Evolutionary conservation across 345 rosid species (phyloP), one percentile per base, ranked within the genome.

Genomic region (Arabidopsis suecica): DNA sequence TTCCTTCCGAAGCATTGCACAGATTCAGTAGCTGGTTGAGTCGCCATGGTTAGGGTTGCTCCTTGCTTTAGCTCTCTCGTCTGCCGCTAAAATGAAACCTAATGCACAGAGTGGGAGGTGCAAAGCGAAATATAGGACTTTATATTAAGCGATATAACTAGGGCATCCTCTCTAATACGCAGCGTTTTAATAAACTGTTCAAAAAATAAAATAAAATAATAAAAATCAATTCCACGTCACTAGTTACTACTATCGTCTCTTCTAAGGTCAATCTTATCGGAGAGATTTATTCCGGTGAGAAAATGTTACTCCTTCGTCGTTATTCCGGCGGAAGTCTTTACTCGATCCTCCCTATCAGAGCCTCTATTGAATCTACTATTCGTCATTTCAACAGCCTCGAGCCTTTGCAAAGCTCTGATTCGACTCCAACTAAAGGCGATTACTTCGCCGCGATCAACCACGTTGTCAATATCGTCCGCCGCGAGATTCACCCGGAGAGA

Each of bases 1-100:
- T 91, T 91, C 66, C 93, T 83, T 18, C 95, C 95, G 30, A 87
- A 91, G 80, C 97, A 89, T 68, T 89, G 95, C 0, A 91, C 97
- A 0, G 92, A 85, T 67, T 84, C 57, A 0, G 11, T n/a, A 1
- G 78, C 69, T 42, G 48, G 25, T 78, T 72, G 61, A 2, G 78
- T 72, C 73, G 81, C 81, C 81, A 78, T 66, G 67, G 3, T 65
- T 65, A 56, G 38, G 8, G 20, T 7, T 58, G 58, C 65, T 44
- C 30, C 32, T 76, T 47, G 3, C 50, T 36, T n/a, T n/a, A 12
- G 13, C 13, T 33, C 38, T 20, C 16, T 44, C 7, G 44, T 5
- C 75, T 16, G 80, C 80, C 74, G 79, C 69, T 49, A 49, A 37
- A 59, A 44, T 5, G 30, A 54, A 67, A 68, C 73, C 56, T 76